Percentiles rank a stretch among this genome's conserved stretches.
Conservation (phyloP, 371 early-diverging fungal species). For the Paramicrosporidium saccamoebae region DNA sequence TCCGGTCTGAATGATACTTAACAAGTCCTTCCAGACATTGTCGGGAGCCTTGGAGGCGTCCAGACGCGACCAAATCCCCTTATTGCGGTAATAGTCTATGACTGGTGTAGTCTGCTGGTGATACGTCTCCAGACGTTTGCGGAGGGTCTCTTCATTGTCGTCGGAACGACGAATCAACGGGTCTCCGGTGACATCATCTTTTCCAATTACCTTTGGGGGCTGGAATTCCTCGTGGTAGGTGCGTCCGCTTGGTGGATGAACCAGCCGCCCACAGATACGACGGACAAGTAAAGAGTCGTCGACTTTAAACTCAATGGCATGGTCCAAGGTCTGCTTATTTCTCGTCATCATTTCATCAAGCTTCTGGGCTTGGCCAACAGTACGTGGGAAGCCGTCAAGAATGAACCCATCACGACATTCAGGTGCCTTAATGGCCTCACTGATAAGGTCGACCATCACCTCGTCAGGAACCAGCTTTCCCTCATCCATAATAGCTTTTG, state of each 20-base stretch:
- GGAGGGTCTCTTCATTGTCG: conserved; percentile 77
- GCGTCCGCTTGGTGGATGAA: conserved; percentile 78
- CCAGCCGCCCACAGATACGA: conserved; percentile 77
- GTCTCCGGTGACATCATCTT: conserved; percentile 86
- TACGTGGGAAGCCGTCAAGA: conserved; percentile 99
- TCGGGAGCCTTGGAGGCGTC: conserved; percentile 70
- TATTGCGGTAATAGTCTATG: conserved; percentile 70
- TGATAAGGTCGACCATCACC: conserved; percentile 83
- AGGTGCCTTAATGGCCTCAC: conserved; percentile 66
- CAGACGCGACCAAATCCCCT: conserved; percentile 59
- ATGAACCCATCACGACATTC: conserved; percentile 91
- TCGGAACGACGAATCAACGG: conserved; percentile 86
- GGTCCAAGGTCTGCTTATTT: conserved; percentile 37
- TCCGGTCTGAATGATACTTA: conserved; percentile 76
- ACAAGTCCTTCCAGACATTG: conserved; percentile 60
- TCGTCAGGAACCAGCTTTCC: conserved; percentile 93
- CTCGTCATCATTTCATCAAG: conserved; percentile 75
- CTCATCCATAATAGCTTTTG: conserved; percentile 90
- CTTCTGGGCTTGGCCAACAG: conserved; percentile 88
- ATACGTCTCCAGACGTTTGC: conserved; percentile 71
- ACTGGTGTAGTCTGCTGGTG: conserved; percentile 89
- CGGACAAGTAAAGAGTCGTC: conserved; percentile 72
- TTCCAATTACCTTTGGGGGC: conserved; percentile 68
- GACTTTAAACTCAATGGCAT: conserved; percentile 67
- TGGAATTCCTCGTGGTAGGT: conserved; percentile 83